A percentile compares a stretch with the other conserved stretches of the same genome.
These are phyloP conservation scores for Nymphaea thermarum DNA, from an alignment of 164 flowering plant genomes.

Conservation along the genomic window DNA sequence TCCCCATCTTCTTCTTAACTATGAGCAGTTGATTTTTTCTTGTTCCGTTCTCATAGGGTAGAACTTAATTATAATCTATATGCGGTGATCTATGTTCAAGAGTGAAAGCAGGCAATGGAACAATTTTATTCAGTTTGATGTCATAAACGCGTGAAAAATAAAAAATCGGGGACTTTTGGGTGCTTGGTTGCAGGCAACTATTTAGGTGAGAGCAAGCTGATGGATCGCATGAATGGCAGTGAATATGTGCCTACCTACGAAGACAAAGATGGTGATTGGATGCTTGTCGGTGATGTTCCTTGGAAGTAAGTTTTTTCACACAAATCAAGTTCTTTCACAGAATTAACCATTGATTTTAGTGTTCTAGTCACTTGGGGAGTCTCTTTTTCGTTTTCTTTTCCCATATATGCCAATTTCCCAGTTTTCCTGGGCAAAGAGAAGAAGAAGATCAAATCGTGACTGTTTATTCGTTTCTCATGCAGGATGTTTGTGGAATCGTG, in stretches of 20 bases:
- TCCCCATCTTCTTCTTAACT: too few relatives aligned
- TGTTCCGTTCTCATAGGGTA: not conserved
- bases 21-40: too few relatives aligned
- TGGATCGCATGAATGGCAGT: constrained; percentile 26
- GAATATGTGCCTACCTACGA: constrained; percentile 51
- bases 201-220: constrained; percentile 24
- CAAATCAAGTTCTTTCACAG: not conserved
- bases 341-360: not conserved
- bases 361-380: not conserved
- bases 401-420: too few relatives aligned
- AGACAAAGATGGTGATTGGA: constrained; percentile 64
- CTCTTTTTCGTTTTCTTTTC: too few relatives aligned
- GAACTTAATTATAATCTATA: not conserved
- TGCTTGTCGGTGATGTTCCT: constrained; percentile 64
- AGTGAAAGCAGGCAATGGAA: too few relatives aligned
- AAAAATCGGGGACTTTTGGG: too few relatives aligned
- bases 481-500: constrained; percentile 54
- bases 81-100: too few relatives aligned
- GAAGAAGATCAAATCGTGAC: too few relatives aligned
- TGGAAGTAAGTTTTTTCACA: constrained; percentile 38
- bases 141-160: too few relatives aligned
- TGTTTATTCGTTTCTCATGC: not conserved
- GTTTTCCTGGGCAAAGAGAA: too few relatives aligned
- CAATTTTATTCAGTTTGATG: too few relatives aligned
- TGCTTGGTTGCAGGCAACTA: constrained; percentile 12